Evolutionary conservation across 768 basidiomycete genomes (phyloP).

Genomic region (Phylloporus rhodoxanthus): DNA sequence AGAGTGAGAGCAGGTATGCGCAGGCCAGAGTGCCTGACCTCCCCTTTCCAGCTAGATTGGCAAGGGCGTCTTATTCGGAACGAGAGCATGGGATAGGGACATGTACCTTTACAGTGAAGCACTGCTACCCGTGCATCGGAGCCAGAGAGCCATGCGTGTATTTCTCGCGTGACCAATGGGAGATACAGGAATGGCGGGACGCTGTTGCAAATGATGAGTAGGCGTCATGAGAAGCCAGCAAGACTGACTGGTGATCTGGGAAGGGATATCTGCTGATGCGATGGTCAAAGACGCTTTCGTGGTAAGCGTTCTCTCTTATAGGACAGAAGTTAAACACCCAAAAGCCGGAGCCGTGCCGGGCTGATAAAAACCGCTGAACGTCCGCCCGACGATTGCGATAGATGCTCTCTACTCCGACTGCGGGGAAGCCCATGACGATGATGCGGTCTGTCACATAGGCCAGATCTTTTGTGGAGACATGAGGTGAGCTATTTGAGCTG

Average conservation of each 20-base stretch:
- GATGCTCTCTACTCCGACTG: slow-evolving; percentile 66
- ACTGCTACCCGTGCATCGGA: slow-evolving; percentile 67
- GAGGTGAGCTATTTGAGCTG: slow-evolving; percentile 7
- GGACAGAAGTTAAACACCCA: slow-evolving; percentile 92
- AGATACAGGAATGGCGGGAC: slow-evolving; percentile 75
- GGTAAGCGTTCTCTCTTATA: slow-evolving; percentile 73
- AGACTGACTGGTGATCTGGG: slow-evolving; percentile 83
- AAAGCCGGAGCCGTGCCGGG: slow-evolving; percentile 68
- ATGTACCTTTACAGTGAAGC: slow-evolving; percentile 78
- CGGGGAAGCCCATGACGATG: slow-evolving; percentile 83
- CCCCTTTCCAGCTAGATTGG: slow-evolving; percentile 63
- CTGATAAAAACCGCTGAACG: slow-evolving; percentile 67
- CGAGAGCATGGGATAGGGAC: neutral
- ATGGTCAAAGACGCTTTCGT: slow-evolving; percentile 58
- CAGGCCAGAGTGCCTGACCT: slow-evolving; percentile 84
- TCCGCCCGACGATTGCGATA: slow-evolving; percentile 79
- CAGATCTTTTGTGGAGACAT: slow-evolving; percentile 37
- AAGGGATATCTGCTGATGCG: slow-evolving; percentile 82
- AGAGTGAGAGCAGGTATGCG: slow-evolving; percentile 65
- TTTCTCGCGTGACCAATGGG: slow-evolving; percentile 67
- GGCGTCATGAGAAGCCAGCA: slow-evolving; percentile 38
- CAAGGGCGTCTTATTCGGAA: slow-evolving; percentile 4
- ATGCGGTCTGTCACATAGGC: slow-evolving; percentile 69
- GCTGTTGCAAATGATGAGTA: slow-evolving; percentile 30
- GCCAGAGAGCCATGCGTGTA: slow-evolving; percentile 63